Percentiles rank a stretch among this genome's conserved stretches.
These are phyloP conservation scores for Naganishia vaughanmartiniae DNA, from an alignment of 768 basidiomycete genomes.

Conservation along the genomic window DNA sequence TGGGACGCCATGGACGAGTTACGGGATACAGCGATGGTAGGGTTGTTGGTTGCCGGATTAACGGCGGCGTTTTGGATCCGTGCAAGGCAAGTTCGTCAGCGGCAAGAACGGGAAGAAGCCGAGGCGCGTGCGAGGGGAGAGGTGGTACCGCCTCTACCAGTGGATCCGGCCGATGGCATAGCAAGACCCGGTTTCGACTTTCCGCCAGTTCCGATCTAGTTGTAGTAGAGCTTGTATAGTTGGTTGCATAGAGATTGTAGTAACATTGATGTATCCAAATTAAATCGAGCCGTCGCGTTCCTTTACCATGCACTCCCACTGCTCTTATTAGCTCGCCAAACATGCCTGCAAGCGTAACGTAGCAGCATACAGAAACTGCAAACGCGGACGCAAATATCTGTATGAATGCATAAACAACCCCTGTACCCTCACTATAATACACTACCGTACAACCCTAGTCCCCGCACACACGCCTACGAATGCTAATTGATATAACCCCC, in stretches of 20 bases:
- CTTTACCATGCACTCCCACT: too few relatives aligned
- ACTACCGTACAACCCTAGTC: not conserved
- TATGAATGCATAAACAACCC: not conserved
- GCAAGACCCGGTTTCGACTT: slow-evolving; percentile 21
- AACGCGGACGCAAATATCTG: too few relatives aligned
- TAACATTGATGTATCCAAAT: too few relatives aligned
- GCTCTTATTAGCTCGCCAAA: too few relatives aligned
- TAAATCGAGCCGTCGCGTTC: too few relatives aligned
- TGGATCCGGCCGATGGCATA: not conserved
- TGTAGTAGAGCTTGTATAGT: too few relatives aligned
- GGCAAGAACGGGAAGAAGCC: slow-evolving; percentile 59
- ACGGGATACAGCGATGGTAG: slow-evolving; percentile 51
- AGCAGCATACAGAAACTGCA: too few relatives aligned
- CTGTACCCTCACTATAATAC: not conserved
- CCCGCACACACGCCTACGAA: too few relatives aligned
- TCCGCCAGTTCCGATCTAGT: slow-evolving; percentile 11
- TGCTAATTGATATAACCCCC: too few relatives aligned
- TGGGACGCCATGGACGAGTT: slow-evolving; percentile 54
- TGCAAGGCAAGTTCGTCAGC: slow-evolving; percentile 70
- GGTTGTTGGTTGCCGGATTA: slow-evolving; percentile 69
- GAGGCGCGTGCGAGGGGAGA: slow-evolving; percentile 24
- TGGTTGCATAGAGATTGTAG: too few relatives aligned
- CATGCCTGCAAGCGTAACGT: too few relatives aligned
- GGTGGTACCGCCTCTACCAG: not conserved
- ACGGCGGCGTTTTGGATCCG: slow-evolving; percentile 74